These are phyloP conservation scores for Nicotiana knightiana DNA, from an alignment of 257 asterid genomes.

Conservation along the genomic window DNA sequence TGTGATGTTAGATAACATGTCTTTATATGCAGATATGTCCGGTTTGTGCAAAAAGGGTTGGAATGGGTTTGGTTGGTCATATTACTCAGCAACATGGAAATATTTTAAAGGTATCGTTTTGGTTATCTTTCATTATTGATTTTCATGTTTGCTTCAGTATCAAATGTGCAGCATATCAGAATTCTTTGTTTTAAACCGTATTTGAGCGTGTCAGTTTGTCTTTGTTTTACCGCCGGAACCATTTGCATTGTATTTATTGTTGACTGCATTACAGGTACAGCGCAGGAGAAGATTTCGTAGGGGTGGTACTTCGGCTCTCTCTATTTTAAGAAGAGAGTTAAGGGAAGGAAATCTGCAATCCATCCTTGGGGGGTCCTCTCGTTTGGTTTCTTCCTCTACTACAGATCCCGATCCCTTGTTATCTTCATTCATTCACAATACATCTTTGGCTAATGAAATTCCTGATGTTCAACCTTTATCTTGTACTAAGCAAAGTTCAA, in stretches of 20 bases:
- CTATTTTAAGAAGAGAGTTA: constrained; percentile 53
- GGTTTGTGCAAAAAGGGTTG: constrained; percentile 8
- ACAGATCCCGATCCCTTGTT: constrained; percentile 61
- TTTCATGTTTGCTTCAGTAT: neutral
- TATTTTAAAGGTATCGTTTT: neutral
- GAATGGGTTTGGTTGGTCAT: constrained; percentile 11
- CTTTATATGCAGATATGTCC: constrained; percentile 7
- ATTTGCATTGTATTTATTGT: constrained; percentile 18
- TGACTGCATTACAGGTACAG: constrained; percentile 55
- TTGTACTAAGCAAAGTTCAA: constrained; percentile 27
- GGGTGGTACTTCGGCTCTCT: constrained; percentile 43
- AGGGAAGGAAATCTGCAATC: constrained; percentile 66
- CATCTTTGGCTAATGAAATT: constrained; percentile 37
- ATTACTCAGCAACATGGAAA: constrained; percentile 11
- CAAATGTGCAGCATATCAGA: neutral
- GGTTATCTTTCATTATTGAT: neutral
- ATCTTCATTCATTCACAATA: constrained; percentile 63
- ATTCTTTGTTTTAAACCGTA: neutral
- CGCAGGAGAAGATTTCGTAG: constrained; percentile 61
- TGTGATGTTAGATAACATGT: neutral
- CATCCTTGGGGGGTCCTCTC: constrained; percentile 50
- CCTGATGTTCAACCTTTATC: constrained; percentile 31
- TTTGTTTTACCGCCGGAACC: neutral
- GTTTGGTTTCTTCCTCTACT: constrained; percentile 35
- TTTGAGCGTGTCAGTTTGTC: neutral